A percentile compares a stretch with the other conserved stretches of the same genome.
These are phyloP conservation scores for Onygenales sp. DNA, from an alignment of 2,329 filamentous ascomycete species.

Conservation along the genomic window DNA sequence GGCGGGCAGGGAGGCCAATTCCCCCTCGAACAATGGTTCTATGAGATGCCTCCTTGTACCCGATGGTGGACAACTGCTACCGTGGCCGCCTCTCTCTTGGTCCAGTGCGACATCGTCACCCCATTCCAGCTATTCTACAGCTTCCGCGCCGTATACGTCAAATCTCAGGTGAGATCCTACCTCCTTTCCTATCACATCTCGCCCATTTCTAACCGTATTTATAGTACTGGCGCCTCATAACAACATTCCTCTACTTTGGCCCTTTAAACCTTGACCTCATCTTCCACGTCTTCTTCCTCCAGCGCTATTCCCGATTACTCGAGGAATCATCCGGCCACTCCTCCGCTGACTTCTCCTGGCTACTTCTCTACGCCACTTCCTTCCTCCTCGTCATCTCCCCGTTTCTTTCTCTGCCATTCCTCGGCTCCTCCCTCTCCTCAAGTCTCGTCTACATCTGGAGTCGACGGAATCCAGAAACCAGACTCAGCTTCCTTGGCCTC, in stretches of 20 bases:
- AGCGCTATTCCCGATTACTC: slow-evolving; percentile 87
- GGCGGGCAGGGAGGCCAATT: slow-evolving; percentile 46
- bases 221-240: slow-evolving; percentile 86
- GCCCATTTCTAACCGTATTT: background rate
- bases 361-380: slow-evolving; percentile 74
- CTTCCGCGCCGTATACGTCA: slow-evolving; percentile 80
- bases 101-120: slow-evolving; percentile 86
- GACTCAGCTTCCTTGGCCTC: slow-evolving; percentile 79
- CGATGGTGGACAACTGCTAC: slow-evolving; percentile 95
- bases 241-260: slow-evolving; percentile 95
- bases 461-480: slow-evolving; percentile 81
- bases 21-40: slow-evolving; percentile 95
- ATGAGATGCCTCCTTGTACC: slow-evolving; percentile 95
- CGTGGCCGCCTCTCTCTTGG: slow-evolving; percentile 73
- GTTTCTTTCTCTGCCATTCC: slow-evolving; percentile 81
- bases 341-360: slow-evolving; percentile 89
- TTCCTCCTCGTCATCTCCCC: slow-evolving; percentile 75
- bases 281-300: slow-evolving; percentile 97
- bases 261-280: slow-evolving; percentile 87
- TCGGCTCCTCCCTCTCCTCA: slow-evolving; percentile 86
- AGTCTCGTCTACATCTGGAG: slow-evolving; percentile 98
- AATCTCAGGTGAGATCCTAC: slow-evolving; percentile 61
- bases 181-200: background rate
- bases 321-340: slow-evolving; percentile 91
- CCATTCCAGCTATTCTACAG: slow-evolving; percentile 97